Evolutionary conservation across 164 flowering plant genomes (phyloP).

Genomic region (Aristolochia californica): DNA sequence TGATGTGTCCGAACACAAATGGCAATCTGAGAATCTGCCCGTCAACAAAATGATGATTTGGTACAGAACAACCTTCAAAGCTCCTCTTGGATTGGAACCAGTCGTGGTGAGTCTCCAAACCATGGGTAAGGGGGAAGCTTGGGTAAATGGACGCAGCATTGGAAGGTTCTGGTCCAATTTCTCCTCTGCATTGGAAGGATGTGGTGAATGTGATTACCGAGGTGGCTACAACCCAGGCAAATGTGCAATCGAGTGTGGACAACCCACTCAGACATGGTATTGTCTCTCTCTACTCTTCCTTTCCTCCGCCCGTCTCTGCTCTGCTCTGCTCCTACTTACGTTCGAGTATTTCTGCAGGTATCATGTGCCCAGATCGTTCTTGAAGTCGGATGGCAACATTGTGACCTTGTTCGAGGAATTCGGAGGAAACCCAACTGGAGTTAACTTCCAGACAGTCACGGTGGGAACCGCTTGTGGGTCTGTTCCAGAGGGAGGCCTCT

Average conservation of each 20-base stretch:
- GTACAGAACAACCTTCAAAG: conserved; percentile 27
- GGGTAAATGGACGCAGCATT: conserved; percentile 93
- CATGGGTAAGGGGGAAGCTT: conserved; percentile 93
- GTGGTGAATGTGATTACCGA: conserved; percentile 48
- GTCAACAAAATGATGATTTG: too few relatives aligned
- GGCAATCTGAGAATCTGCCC: too few relatives aligned
- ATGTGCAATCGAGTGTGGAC: conserved; percentile 76
- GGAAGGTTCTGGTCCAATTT: conserved; percentile 74
- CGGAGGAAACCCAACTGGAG: conserved; percentile 75
- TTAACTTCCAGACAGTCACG: conserved; percentile 7
- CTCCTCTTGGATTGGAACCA: conserved; percentile 67
- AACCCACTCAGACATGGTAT: conserved; percentile 92
- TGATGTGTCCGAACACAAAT: too few relatives aligned
- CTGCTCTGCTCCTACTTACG: too few relatives aligned
- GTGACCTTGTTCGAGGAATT: conserved; percentile 84
- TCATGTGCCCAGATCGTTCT: conserved; percentile 92
- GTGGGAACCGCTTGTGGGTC: too few relatives aligned
- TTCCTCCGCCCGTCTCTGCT: too few relatives aligned
- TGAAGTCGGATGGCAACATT: conserved; percentile 66
- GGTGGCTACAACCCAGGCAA: conserved; percentile 60
- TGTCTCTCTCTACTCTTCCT: too few relatives aligned
- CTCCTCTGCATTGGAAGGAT: conserved; percentile 53
- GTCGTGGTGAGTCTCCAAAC: conserved; percentile 78
- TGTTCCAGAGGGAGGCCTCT: too few relatives aligned
- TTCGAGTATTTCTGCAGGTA: too few relatives aligned